Conservation (phyloP, 2,329 filamentous ascomycete species). For the Beauveria rudraprayagi region DNA sequence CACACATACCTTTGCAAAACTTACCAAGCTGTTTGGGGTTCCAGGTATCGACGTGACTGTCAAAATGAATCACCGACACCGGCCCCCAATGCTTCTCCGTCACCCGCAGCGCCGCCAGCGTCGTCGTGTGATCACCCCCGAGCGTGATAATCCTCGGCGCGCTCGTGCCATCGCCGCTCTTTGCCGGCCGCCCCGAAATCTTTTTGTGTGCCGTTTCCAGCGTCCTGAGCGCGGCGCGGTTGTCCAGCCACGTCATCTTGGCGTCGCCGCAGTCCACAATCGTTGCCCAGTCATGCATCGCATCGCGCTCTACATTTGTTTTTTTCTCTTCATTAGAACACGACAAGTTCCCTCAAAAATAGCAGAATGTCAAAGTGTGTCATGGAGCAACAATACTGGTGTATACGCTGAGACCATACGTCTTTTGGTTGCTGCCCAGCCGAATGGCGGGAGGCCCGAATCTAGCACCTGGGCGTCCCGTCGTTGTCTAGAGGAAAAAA, state of each 20-base stretch:
- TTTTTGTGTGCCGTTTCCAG: conserved; percentile 16
- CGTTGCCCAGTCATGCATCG: conserved; percentile 49
- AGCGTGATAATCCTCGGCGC: conserved; percentile 45
- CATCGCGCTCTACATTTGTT: conserved; percentile 12
- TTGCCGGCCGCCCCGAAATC: conserved; percentile 13
- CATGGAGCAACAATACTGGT: conserved; percentile 10
- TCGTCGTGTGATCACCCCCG: conserved; percentile 63
- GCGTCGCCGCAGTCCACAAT: conserved; percentile 74
- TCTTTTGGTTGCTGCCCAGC: conserved; percentile 60
- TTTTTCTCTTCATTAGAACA: not conserved
- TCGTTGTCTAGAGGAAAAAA: conserved; percentile 14
- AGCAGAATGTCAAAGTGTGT: not conserved
- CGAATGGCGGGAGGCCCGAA: conserved; percentile 81
- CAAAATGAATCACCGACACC: conserved; percentile 63
- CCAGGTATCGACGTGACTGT: conserved; percentile 41
- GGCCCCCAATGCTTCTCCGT: conserved; percentile 51
- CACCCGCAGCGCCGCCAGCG: conserved; percentile 57
- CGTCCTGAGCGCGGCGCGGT: conserved; percentile 16
- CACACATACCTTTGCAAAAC: not conserved
- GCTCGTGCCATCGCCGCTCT: conserved; percentile 10
- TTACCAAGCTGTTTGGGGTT: conserved; percentile 14
- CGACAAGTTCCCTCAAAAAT: too few species aligned
- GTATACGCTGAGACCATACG: conserved; percentile 17
- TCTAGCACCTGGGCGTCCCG: conserved; percentile 34
- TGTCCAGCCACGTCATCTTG: conserved; percentile 17